These are phyloP conservation scores for Rhizophagus sp. DNA, from an alignment of 192 early-diverging fungal species.

Conservation along the genomic window DNA sequence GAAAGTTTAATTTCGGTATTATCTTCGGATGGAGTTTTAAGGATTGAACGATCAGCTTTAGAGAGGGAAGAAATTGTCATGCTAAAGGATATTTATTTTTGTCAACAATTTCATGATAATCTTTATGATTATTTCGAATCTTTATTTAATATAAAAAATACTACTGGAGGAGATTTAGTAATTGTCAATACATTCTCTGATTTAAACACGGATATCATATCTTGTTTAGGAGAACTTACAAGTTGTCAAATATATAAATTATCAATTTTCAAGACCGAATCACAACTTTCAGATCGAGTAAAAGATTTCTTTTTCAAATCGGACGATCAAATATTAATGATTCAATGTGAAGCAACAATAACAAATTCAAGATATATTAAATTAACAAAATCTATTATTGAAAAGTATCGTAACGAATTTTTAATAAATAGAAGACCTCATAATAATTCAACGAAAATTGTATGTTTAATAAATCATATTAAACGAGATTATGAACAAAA, in stretches of 20 bases:
- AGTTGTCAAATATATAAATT: constrained; percentile 7
- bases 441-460: too few species aligned
- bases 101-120: constrained; percentile 15
- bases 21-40: constrained; percentile 25
- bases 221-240: neutral
- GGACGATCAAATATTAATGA: neutral
- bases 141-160: neutral
- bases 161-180: neutral
- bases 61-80: neutral
- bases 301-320: constrained; percentile 17
- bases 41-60: constrained; percentile 5
- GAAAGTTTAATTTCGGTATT: constrained; percentile 10
- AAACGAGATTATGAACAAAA: neutral
- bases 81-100: constrained; percentile 19
- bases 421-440: too few species aligned
- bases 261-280: constrained; percentile 8
- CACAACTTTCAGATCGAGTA: neutral
- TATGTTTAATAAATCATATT: neutral
- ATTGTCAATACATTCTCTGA: constrained; percentile 27
- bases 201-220: constrained; percentile 3
- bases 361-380: constrained; percentile 5
- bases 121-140: constrained; percentile 11
- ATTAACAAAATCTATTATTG: constrained; percentile 19
- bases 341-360: constrained; percentile 21
- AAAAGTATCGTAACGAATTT: neutral